phyloP scores from a whole-genome alignment of 2,329 filamentous ascomycete genomes.

The Hymenoscyphus linearis region DNA sequence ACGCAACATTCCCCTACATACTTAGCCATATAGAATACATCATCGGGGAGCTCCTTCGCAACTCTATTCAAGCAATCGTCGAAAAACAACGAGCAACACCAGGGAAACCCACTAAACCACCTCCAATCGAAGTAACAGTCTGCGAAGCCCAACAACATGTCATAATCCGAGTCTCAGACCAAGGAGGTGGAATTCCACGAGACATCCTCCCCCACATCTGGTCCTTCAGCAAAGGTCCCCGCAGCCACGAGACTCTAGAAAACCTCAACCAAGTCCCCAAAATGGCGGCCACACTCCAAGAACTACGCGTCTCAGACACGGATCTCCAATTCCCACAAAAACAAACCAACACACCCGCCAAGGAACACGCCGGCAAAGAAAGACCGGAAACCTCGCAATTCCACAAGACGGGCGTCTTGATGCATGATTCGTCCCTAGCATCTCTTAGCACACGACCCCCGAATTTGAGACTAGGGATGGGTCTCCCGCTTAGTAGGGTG shows the following conservation, averaged over 20 bases:
- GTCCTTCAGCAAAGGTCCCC: slow-evolving; percentile 93
- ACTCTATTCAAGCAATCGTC: slow-evolving; percentile 88
- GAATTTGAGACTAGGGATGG: slow-evolving; percentile 84
- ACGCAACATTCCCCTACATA: slow-evolving; percentile 93
- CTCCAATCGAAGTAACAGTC: slow-evolving; percentile 88
- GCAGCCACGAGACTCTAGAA: slow-evolving; percentile 69
- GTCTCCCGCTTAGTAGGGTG: slow-evolving; percentile 84
- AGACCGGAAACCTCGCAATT: slow-evolving; percentile 30
- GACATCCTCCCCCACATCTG: slow-evolving; percentile 86
- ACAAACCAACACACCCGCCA: background rate
- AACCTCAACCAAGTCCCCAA: slow-evolving; percentile 84
- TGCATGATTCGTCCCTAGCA: slow-evolving; percentile 55
- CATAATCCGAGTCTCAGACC: slow-evolving; percentile 93
- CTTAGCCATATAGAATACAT: slow-evolving; percentile 96
- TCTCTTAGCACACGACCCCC: slow-evolving; percentile 79
- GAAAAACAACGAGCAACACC: slow-evolving; percentile 54
- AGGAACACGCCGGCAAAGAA: background rate
- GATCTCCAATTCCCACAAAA: background rate
- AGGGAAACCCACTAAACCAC: slow-evolving; percentile 41
- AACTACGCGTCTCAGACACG: slow-evolving; percentile 54
- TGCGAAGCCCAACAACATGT: slow-evolving; percentile 93
- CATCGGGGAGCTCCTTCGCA: slow-evolving; percentile 87
- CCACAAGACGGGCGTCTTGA: slow-evolving; percentile 1
- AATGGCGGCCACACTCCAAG: slow-evolving; percentile 90
- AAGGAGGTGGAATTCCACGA: slow-evolving; percentile 83